These are phyloP conservation scores for Vitis hybrid DNA, from an alignment of 177 flowering plant genomes.

Conservation along the genomic window DNA sequence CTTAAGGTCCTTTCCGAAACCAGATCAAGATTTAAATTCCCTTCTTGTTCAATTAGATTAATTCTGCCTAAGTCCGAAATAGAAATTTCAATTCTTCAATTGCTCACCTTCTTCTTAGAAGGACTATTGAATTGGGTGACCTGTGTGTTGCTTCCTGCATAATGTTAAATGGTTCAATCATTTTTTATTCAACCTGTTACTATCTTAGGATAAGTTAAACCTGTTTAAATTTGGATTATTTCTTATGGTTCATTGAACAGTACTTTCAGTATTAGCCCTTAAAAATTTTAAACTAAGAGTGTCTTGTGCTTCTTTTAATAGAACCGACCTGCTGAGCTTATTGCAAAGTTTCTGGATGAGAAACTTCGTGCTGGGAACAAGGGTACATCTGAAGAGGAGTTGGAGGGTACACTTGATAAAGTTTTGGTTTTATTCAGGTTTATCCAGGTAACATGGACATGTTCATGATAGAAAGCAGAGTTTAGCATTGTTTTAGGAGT, in stretches of 20 bases:
- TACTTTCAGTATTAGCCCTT: not conserved
- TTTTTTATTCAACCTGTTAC: not conserved
- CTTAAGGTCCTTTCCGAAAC: too few species aligned
- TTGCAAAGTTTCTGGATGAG: slow-evolving; percentile 98
- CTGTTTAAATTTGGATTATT: not conserved
- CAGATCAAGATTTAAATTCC: too few species aligned
- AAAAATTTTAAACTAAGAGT: not conserved
- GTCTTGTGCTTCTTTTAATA: slow-evolving; percentile 24
- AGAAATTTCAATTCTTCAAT: too few species aligned
- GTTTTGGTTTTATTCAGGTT: slow-evolving; percentile 93
- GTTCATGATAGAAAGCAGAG: not conserved
- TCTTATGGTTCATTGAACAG: not conserved
- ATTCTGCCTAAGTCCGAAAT: too few species aligned
- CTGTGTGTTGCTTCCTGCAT: not conserved
- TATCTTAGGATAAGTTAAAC: not conserved
- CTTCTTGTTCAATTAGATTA: too few species aligned
- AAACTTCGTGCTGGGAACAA: slow-evolving; percentile 99
- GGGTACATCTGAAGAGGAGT: slow-evolving; percentile 97
- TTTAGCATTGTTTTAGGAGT: not conserved
- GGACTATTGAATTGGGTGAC: not conserved
- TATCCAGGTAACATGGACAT: slow-evolving; percentile 68
- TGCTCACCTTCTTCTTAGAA: too few species aligned
- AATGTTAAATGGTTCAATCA: not conserved
- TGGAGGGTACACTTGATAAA: slow-evolving; percentile 94
- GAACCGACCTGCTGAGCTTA: slow-evolving; percentile 98